Evolutionary conservation across 371 early-diverging fungal species (phyloP).

Genomic region (Mycotypha africana): DNA sequence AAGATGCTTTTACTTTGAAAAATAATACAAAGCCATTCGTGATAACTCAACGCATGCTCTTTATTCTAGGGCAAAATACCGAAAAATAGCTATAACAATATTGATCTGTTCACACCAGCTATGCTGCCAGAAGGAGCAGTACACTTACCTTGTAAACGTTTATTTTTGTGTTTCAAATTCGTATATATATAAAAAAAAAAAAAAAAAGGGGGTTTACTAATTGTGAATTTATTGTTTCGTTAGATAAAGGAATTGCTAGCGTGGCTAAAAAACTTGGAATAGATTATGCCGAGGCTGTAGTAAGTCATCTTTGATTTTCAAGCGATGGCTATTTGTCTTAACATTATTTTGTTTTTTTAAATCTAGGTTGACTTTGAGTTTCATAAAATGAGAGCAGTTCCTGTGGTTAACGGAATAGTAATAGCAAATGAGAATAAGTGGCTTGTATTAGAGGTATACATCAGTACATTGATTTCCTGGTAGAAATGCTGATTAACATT

Average conservation of each 20-base stretch:
- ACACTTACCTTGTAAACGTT: slow-evolving; percentile 60
- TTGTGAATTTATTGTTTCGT: no score
- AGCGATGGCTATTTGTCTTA: not conserved
- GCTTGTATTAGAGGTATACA: slow-evolving; percentile 56
- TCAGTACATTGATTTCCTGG: not conserved
- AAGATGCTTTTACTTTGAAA: no score
- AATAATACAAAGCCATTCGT: no score
- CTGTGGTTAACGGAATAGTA: slow-evolving; percentile 70
- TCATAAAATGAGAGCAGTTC: slow-evolving; percentile 55
- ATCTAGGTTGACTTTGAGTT: slow-evolving; percentile 76
- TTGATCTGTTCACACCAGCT: slow-evolving; percentile 73
- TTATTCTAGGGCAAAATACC: slow-evolving; percentile 67
- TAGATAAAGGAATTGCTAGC: slow-evolving; percentile 49
- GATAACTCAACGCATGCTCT: no score
- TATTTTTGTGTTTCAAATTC: no score
- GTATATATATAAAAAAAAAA: no score
- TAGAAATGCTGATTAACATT: no score
- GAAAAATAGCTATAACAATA: slow-evolving; percentile 71
- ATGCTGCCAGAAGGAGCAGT: slow-evolving; percentile 86
- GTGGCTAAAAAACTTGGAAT: slow-evolving; percentile 71
- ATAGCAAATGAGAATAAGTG: slow-evolving; percentile 56
- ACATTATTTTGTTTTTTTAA: no score
- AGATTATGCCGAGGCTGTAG: slow-evolving; percentile 79
- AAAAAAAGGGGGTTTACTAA: no score
- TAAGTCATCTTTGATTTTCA: slow-evolving; percentile 25